These are phyloP conservation scores for Populus alba DNA, from an alignment of 345 rosid genomes.

Conservation along the genomic window DNA sequence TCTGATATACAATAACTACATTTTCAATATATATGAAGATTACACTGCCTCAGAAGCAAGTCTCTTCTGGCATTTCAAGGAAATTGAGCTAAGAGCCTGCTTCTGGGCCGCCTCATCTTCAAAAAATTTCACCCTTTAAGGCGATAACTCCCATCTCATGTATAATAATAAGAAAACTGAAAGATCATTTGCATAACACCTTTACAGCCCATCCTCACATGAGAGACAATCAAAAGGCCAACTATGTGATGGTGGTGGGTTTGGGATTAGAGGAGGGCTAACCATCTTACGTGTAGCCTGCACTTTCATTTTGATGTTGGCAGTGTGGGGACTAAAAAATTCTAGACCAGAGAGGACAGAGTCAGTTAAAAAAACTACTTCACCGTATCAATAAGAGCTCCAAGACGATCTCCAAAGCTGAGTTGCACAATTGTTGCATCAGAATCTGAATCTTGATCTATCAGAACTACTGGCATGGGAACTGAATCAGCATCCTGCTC, in stretches of 20 bases:
- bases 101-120: not conserved
- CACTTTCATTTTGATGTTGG: not conserved
- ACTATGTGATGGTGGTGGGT: not conserved
- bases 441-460: constrained; percentile 86
- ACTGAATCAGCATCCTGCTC: constrained; percentile 51
- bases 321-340: not conserved
- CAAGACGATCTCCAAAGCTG: constrained; percentile 96
- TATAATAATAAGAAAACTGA: not conserved
- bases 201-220: not conserved
- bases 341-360: not conserved
- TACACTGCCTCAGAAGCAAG: not conserved
- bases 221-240: not conserved
- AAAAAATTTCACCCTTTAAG: not conserved
- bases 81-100: not conserved
- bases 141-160: not conserved
- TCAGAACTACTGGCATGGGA: constrained; percentile 73
- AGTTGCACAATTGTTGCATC: constrained; percentile 80
- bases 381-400: constrained; percentile 93
- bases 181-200: not conserved
- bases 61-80: not conserved
- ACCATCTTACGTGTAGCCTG: not conserved
- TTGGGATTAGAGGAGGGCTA: not conserved
- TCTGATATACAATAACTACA: not conserved
- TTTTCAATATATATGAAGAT: not conserved
- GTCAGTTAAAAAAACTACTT: constrained; percentile 9